Evolutionary conservation across 306 rosid species (phyloP).

Genomic region (Lathyrus oleraceus): DNA sequence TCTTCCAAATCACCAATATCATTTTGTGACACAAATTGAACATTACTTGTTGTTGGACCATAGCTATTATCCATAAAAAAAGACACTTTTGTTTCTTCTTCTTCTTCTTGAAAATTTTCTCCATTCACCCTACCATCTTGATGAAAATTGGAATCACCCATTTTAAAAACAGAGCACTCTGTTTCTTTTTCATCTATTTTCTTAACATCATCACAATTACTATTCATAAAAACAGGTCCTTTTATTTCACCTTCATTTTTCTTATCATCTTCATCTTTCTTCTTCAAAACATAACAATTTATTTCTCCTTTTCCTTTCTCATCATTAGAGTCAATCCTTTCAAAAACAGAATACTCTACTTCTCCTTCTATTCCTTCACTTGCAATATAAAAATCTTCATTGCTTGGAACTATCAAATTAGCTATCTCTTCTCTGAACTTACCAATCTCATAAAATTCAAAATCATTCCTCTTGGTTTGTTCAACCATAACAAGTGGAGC

Average conservation of each 20-base stretch:
- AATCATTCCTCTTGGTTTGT: background rate
- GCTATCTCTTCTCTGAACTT: constrained; percentile 42
- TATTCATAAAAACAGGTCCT: background rate
- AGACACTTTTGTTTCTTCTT: constrained; percentile 28
- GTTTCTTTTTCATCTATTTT: constrained; percentile 29
- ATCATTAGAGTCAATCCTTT: background rate
- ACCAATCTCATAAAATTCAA: constrained; percentile 33
- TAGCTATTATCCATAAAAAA: background rate
- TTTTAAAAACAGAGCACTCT: constrained; percentile 21
- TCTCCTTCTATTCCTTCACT: constrained; percentile 21
- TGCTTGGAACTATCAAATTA: constrained; percentile 31
- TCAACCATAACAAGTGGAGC: background rate
- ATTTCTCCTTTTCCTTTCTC: background rate
- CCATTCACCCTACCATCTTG: background rate
- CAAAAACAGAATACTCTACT: constrained; percentile 3
- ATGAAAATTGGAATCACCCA: background rate
- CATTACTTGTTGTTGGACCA: constrained; percentile 35
- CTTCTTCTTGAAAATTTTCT: constrained; percentile 22
- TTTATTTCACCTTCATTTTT: constrained; percentile 17
- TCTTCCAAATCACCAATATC: constrained; percentile 44
- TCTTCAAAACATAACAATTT: constrained; percentile 9
- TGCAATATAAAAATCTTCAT: constrained; percentile 19
- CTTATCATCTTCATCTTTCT: constrained; percentile 10
- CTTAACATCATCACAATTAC: background rate
- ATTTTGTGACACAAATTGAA: constrained; percentile 33